These are phyloP conservation scores for Alternaria sp. DNA, from an alignment of 2,329 filamentous ascomycete species.

Conservation along the genomic window DNA sequence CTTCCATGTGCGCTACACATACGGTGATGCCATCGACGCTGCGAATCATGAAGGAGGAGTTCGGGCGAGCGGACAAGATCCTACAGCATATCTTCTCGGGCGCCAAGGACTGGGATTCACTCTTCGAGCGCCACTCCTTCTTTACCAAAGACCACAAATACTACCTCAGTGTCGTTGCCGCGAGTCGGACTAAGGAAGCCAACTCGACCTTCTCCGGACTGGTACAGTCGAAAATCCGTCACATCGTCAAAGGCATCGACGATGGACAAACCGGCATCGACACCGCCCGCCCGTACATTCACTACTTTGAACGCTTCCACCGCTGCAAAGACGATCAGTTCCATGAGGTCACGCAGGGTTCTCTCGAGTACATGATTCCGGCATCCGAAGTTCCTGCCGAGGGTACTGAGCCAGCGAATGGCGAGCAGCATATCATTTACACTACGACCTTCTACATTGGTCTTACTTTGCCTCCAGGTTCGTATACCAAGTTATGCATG, in stretches of 20 bases:
- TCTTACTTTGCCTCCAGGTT: slow-evolving; percentile 77
- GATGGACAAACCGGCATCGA: slow-evolving; percentile 75
- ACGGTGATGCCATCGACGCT: slow-evolving; percentile 90
- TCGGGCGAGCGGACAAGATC: slow-evolving; percentile 77
- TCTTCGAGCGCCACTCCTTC: slow-evolving; percentile 90
- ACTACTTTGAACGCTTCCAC: slow-evolving; percentile 86
- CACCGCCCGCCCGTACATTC: slow-evolving; percentile 89
- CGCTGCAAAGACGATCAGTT: slow-evolving; percentile 68
- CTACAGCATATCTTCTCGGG: slow-evolving; percentile 80
- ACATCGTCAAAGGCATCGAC: slow-evolving; percentile 84
- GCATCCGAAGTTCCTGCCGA: slow-evolving; percentile 54
- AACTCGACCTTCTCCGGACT: slow-evolving; percentile 89
- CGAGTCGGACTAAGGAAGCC: slow-evolving; percentile 81
- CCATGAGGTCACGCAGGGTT: slow-evolving; percentile 67
- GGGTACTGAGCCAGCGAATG: slow-evolving; percentile 41
- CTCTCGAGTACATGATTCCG: slow-evolving; percentile 65
- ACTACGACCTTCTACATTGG: slow-evolving; percentile 96
- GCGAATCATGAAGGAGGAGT: slow-evolving; percentile 80
- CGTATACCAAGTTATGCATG: slow-evolving; percentile 34
- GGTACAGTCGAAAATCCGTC: slow-evolving; percentile 90
- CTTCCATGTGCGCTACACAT: slow-evolving; percentile 96
- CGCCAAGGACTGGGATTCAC: slow-evolving; percentile 79
- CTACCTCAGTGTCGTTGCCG: slow-evolving; percentile 86
- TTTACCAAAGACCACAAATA: slow-evolving; percentile 95
- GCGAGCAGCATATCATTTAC: slow-evolving; percentile 66